A percentile compares a stretch with the other conserved stretches of the same genome.
These are phyloP conservation scores for Vaccinium corymbosum DNA, from an alignment of 148 eudicot species.

Conservation along the genomic window DNA sequence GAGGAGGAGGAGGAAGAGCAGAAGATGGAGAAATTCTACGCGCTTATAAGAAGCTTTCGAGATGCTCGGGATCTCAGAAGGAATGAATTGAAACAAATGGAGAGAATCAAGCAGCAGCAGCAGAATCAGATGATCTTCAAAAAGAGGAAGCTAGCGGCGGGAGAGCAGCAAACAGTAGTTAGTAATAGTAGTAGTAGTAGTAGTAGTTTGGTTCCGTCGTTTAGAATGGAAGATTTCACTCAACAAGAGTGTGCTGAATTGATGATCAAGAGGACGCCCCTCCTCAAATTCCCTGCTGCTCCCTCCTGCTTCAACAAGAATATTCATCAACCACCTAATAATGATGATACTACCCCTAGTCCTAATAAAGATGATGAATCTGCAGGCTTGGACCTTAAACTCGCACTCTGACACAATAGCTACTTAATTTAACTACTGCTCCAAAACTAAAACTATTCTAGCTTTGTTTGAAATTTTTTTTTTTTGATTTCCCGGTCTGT, in stretches of 20 bases:
- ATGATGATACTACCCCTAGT: not conserved
- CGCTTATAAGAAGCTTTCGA: conserved; percentile 28
- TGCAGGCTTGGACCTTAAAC: conserved; percentile 13
- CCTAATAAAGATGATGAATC: not conserved
- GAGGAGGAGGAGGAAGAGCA: conserved; percentile 21
- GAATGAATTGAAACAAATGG: not conserved
- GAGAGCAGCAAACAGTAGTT: not conserved
- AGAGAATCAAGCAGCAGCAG: not conserved
- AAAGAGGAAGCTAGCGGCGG: conserved; percentile 8
- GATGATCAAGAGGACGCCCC: not conserved
- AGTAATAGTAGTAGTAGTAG: too few species aligned
- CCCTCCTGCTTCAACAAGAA: not conserved
- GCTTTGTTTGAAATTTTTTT: too few species aligned
- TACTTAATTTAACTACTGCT: not conserved
- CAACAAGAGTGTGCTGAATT: not conserved
- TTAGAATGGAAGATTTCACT: conserved; percentile 38
- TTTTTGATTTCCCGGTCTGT: too few species aligned
- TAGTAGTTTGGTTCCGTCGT: conserved; percentile 27
- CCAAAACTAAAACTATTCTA: not conserved
- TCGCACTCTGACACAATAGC: not conserved
- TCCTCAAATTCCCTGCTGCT: not conserved
- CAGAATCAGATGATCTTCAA: not conserved
- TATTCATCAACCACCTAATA: not conserved
- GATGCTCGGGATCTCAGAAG: conserved; percentile 22
- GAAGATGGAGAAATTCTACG: conserved; percentile 45